phyloP scores from a whole-genome alignment of 2,329 filamentous ascomycete genomes.

The Pseudogymnoascus sp. region DNA sequence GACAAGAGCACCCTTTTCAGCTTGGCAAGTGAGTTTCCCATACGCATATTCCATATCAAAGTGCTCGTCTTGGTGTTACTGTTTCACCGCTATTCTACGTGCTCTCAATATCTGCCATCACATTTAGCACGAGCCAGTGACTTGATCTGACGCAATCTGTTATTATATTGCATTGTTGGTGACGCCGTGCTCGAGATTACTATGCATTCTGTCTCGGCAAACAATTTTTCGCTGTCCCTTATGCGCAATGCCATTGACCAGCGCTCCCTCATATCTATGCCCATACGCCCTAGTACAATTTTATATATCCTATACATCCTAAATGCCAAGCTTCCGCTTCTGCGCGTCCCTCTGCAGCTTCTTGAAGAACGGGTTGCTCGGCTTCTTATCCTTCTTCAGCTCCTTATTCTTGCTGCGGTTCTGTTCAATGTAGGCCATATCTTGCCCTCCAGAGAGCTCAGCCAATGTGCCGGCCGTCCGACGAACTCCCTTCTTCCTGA shows the following conservation, averaged over 20 bases:
- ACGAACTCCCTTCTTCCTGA: slow-evolving; percentile 50
- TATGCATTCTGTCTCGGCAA: not conserved
- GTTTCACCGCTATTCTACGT: not conserved
- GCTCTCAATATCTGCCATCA: not conserved
- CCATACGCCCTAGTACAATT: not conserved
- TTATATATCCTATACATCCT: slow-evolving; percentile 4
- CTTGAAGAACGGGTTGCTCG: slow-evolving; percentile 56
- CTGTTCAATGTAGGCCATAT: slow-evolving; percentile 93
- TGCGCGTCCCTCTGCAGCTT: slow-evolving; percentile 57
- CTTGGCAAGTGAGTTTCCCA: not conserved
- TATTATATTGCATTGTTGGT: slow-evolving; percentile 3
- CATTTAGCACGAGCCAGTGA: not conserved
- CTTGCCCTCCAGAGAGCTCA: slow-evolving; percentile 82
- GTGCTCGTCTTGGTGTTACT: not conserved
- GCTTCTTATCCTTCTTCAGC: slow-evolving; percentile 53
- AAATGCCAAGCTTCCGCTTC: slow-evolving; percentile 42
- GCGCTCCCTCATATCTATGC: not conserved
- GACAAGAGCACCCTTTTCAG: not conserved
- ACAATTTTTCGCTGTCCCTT: not conserved
- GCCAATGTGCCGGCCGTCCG: slow-evolving; percentile 79
- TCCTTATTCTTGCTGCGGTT: slow-evolving; percentile 66
- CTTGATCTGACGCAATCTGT: not conserved
- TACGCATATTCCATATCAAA: not conserved
- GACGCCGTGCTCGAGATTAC: not conserved
- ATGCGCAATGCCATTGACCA: not conserved